These are phyloP conservation scores for Blastobotrys serpentis DNA, from an alignment of 1,139 yeast genomes.

Conservation along the genomic window DNA sequence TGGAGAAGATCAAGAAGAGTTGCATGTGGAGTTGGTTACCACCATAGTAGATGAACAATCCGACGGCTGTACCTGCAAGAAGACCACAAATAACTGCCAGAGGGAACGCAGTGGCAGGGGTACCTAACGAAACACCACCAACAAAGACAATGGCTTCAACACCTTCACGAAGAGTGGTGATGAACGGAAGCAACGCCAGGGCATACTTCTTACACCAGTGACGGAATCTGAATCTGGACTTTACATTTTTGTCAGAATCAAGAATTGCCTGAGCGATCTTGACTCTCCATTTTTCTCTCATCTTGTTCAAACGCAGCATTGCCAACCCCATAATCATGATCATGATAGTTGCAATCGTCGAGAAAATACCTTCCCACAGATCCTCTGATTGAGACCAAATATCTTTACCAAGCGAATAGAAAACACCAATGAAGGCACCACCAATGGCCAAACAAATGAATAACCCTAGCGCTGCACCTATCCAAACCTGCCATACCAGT, in stretches of 20 bases:
- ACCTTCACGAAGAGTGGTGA: conserved; percentile 87
- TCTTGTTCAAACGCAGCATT: conserved; percentile 75
- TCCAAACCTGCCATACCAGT: conserved; percentile 72
- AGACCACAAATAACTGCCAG: conserved; percentile 78
- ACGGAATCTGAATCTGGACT: conserved; percentile 27
- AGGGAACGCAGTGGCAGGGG: conserved; percentile 62
- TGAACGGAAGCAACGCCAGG: conserved; percentile 73
- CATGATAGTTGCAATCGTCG: conserved; percentile 73
- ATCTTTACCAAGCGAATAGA: conserved; percentile 64
- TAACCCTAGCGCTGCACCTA: conserved; percentile 72
- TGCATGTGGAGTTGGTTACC: conserved; percentile 66
- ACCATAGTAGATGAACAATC: conserved; percentile 66
- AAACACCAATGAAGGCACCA: conserved; percentile 79
- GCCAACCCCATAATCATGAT: conserved; percentile 90
- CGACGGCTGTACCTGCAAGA: conserved; percentile 68
- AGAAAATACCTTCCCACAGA: conserved; percentile 89
- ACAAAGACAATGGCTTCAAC: conserved; percentile 88
- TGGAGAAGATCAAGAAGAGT: conserved; percentile 73
- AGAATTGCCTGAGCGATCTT: conserved; percentile 57
- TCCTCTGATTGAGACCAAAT: conserved; percentile 52
- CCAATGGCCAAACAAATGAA: conserved; percentile 75
- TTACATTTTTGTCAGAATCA: conserved; percentile 36
- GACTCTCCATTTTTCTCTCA: conserved; percentile 84
- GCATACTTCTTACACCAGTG: conserved; percentile 58
- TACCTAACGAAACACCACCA: conserved; percentile 72